Evolutionary conservation across 169 alveolate genomes (phyloP).

Genomic region (Plasmodium adleri): DNA sequence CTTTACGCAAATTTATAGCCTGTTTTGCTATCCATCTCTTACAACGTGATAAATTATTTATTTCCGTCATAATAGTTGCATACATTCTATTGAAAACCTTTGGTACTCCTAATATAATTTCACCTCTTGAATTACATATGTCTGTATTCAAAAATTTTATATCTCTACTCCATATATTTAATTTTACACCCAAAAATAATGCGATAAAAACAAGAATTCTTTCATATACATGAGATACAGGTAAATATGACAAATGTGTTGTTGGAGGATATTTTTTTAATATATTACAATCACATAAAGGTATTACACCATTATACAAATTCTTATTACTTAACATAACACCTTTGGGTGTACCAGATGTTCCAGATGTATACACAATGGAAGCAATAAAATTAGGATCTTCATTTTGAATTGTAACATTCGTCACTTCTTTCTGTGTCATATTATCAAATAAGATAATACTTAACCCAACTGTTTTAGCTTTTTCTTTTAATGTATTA

Average conservation of each 20-base stretch:
- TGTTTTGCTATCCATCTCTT: conserved; percentile 15
- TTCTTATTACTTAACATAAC: conserved; percentile 92
- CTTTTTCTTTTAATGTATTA: not conserved
- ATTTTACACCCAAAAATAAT: conserved; percentile 2
- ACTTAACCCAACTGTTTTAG: not conserved
- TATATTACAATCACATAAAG: not conserved
- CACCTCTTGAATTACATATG: not conserved
- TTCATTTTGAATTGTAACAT: not conserved
- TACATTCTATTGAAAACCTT: conserved; percentile 41
- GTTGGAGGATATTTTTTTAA: not conserved
- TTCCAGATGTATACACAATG: conserved; percentile 97
- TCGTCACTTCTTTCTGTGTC: not conserved
- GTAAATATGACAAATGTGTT: conserved; percentile 93
- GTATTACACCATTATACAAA: conserved; percentile 15
- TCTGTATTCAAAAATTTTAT: conserved; percentile 3
- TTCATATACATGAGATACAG: conserved; percentile 97
- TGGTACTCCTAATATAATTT: conserved; percentile 40
- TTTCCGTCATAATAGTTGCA: conserved; percentile 12
- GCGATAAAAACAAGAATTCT: conserved; percentile 82
- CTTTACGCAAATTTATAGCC: not conserved
- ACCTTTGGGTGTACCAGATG: conserved; percentile 99
- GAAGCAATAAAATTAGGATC: conserved; percentile 88
- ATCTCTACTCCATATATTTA: conserved; percentile 46
- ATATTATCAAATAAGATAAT: not conserved
- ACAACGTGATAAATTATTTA: conserved; percentile 15